Evolutionary conservation across 805 yeast genomes (phyloP), one percentile per base, ranked within the genome.

Genomic region (Yarrowia hollandica): DNA sequence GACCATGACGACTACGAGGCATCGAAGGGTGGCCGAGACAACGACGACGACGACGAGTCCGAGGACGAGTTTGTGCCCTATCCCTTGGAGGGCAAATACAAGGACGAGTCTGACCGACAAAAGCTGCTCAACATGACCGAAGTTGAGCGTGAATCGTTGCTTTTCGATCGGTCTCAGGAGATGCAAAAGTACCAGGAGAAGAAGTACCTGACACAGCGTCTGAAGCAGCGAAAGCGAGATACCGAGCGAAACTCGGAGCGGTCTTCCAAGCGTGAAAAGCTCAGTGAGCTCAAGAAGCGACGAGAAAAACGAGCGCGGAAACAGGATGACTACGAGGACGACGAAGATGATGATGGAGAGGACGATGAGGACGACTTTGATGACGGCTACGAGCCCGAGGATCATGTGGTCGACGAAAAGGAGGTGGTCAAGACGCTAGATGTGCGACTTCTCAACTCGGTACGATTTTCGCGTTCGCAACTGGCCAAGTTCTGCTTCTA

Each of bases 121-220:
- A 72, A 76, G 59, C 75, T 88, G 67, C 84, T 79, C 48, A 69
- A 77, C 0, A 79, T 94, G 84, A 96, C 92, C 60, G 99, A 94
- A 76, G 82, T 94, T 71, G 88, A 88, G 67, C 86, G 98, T 68
- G 99, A 94, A 75, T 85, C 87, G 65, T 82, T 90, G 60, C 79
- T 94, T 60, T 94, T 89, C 66, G 98, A 92, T 60, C 88, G 99
- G 72, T 82, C 89, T 8, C 97, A 90, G 73, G 95, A 88, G 62
- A 82, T 89, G 83, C 96, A 92, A 71, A 83, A 87, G 64, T 91
- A 78, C 73, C 84, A 88, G 61, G 98, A 94, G 74, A 83, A 90
- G 68, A 81, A 82, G 70, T 84, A 86, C 66, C 82, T 95, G 67
- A 90, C 88, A 25, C 85, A 89, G 69, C 86, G 98, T 73, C 86